Conservation (phyloP, 257 asterid species). For the Buddleja alternifolia region DNA sequence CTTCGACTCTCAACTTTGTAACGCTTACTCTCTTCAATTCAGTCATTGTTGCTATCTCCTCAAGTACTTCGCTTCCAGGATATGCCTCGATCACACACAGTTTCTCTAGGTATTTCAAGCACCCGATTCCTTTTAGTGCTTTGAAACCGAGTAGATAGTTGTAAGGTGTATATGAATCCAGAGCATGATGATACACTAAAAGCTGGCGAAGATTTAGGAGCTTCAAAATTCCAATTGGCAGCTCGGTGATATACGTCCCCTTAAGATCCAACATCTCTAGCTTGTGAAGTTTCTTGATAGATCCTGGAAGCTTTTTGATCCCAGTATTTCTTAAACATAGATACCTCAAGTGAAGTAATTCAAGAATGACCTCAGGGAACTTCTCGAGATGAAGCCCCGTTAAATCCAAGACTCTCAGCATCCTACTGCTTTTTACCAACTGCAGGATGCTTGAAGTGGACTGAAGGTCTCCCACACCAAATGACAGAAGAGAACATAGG, state of each 20-base stretch:
- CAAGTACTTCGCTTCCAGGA: slow-evolving; percentile 23
- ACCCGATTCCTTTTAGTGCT: slow-evolving; percentile 38
- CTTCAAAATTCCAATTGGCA: too few species aligned
- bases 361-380: slow-evolving; percentile 30
- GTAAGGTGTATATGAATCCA: slow-evolving; percentile 28
- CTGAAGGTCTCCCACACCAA: slow-evolving; percentile 24
- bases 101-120: slow-evolving; percentile 31
- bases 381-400: slow-evolving; percentile 31
- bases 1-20: slow-evolving; percentile 42
- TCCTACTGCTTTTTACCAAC: slow-evolving; percentile 26
- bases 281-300: slow-evolving; percentile 35
- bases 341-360: slow-evolving; percentile 31
- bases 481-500: slow-evolving; percentile 34
- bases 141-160: slow-evolving; percentile 35
- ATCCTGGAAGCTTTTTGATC: slow-evolving; percentile 34
- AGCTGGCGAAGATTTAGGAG: too few species aligned
- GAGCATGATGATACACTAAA: slow-evolving; percentile 24
- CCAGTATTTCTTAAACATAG: slow-evolving; percentile 39
- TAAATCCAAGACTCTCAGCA: slow-evolving; percentile 38
- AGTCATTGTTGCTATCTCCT: slow-evolving; percentile 30
- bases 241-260: too few species aligned
- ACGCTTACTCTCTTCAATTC: too few species aligned
- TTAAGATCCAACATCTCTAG: too few species aligned
- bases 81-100: slow-evolving; percentile 33
- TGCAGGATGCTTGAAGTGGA: slow-evolving; percentile 26